phyloP scores from a whole-genome alignment of 2,329 filamentous ascomycete genomes.

The Neofusicoccum ribis region DNA sequence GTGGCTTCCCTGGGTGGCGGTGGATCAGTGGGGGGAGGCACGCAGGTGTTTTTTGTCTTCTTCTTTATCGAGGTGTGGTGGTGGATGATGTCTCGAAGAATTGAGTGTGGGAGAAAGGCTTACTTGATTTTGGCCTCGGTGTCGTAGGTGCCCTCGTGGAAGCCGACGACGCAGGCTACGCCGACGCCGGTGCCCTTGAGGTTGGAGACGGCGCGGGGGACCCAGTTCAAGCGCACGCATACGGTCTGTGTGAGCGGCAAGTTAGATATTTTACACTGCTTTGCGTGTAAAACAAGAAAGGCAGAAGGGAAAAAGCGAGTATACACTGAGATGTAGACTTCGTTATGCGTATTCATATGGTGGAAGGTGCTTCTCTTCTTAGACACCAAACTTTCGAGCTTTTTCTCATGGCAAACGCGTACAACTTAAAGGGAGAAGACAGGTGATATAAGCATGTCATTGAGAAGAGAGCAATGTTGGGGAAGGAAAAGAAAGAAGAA shows the following conservation, averaged over 20 bases:
- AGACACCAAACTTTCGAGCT: too few species aligned
- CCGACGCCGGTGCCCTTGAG: conserved; percentile 51
- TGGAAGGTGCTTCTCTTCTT: too few species aligned
- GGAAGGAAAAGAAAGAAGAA: too few species aligned
- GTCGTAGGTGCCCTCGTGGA: conserved; percentile 59
- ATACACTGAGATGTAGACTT: too few species aligned
- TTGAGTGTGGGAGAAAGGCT: neutral
- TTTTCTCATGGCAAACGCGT: too few species aligned
- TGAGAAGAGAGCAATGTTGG: too few species aligned
- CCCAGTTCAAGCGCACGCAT: conserved; percentile 57
- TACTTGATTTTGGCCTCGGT: conserved; percentile 50
- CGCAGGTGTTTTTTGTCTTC: neutral
- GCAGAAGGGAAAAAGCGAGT: too few species aligned
- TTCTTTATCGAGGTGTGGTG: neutral
- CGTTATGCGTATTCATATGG: too few species aligned
- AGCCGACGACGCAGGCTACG: conserved; percentile 60
- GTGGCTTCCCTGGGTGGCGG: conserved; percentile 45
- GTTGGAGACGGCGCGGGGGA: conserved; percentile 51
- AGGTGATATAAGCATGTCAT: too few species aligned
- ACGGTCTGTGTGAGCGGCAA: conserved; percentile 44
- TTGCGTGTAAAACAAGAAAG: too few species aligned
- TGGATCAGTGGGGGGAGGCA: neutral
- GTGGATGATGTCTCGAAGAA: neutral
- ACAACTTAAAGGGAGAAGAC: too few species aligned
- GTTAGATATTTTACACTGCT: too few species aligned